A percentile compares a stretch with the other conserved stretches of the same genome.
phyloP scores from a whole-genome alignment of 2,329 filamentous ascomycete genomes.

The Colletotrichum spaethianum region DNA sequence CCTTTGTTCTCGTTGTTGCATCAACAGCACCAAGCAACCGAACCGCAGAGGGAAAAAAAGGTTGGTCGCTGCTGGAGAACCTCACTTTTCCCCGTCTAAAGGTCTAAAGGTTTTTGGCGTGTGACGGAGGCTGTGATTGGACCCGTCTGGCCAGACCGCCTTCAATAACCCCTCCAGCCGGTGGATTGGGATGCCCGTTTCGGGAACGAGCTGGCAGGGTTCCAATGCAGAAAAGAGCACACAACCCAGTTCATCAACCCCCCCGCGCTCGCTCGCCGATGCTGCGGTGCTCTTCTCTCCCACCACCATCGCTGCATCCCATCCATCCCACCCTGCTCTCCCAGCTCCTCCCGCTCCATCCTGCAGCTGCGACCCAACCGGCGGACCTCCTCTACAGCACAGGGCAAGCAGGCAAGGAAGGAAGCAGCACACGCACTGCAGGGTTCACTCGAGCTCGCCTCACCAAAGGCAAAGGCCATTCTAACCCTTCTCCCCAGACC shows the following conservation, averaged over 20 bases:
- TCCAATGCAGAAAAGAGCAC: constrained; percentile 28
- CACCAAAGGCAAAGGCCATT: neutral
- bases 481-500: constrained; percentile 7
- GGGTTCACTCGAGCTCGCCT: constrained; percentile 5
- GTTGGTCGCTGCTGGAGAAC: constrained; percentile 11
- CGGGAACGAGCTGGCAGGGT: constrained; percentile 28
- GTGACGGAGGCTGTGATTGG: constrained; percentile 31
- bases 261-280: constrained; percentile 15
- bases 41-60: neutral
- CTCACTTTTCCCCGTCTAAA: neutral
- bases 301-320: neutral
- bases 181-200: constrained; percentile 32
- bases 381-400: neutral
- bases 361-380: constrained; percentile 7
- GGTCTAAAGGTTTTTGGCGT: constrained; percentile 2
- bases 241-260: neutral
- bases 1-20: constrained; percentile 29
- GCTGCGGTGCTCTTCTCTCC: constrained; percentile 5
- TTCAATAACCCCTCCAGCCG: constrained; percentile 23
- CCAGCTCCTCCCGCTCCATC: neutral
- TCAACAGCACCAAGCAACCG: constrained; percentile 9
- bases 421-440: neutral
- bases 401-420: neutral
- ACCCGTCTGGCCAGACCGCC: constrained; percentile 28
- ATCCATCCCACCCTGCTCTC: neutral